Conservation (phyloP, 2,329 filamentous ascomycete genomes). For the Colletotrichum sp. region DNA sequence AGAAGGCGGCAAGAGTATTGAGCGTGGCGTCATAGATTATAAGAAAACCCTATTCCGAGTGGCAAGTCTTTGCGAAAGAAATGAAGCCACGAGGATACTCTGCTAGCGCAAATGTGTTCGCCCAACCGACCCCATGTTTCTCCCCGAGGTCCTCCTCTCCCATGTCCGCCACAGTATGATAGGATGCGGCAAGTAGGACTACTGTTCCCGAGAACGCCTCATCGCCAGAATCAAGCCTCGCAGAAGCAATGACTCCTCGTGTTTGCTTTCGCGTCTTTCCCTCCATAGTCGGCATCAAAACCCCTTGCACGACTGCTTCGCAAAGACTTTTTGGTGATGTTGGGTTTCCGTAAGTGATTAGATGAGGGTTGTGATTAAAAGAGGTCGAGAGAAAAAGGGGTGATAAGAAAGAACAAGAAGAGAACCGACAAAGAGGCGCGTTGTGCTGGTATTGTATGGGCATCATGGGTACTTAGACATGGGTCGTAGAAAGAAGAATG, state of each 20-base stretch:
- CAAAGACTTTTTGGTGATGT: constrained; percentile 40
- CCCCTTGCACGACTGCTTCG: constrained; percentile 39
- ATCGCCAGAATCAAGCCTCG: constrained; percentile 22
- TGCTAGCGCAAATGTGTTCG: constrained; percentile 12
- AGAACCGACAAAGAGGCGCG: constrained; percentile 49
- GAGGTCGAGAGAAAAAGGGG: constrained; percentile 22
- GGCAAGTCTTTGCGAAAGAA: constrained; percentile 13
- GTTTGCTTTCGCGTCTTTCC: constrained; percentile 19
- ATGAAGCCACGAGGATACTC: constrained; percentile 19
- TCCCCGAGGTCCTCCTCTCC: constrained; percentile 23
- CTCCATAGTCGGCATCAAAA: constrained; percentile 34
- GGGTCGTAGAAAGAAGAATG: constrained; percentile 47
- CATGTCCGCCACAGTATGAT: background rate
- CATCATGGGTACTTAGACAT: constrained; percentile 65
- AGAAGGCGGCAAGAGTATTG: constrained; percentile 23
- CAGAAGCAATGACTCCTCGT: constrained; percentile 20
- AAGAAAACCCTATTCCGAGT: constrained; percentile 29
- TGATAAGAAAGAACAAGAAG: constrained; percentile 23
- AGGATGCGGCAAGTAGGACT: constrained; percentile 8
- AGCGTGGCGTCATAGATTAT: constrained; percentile 30
- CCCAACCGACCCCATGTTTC: constrained; percentile 18
- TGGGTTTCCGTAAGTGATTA: constrained; percentile 33
- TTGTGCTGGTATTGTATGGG: constrained; percentile 64
- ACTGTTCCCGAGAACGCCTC: constrained; percentile 22
- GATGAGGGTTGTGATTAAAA: constrained; percentile 22